phyloP scores from a whole-genome alignment of 805 yeast genomes.

The Saturnispora dispora region DNA sequence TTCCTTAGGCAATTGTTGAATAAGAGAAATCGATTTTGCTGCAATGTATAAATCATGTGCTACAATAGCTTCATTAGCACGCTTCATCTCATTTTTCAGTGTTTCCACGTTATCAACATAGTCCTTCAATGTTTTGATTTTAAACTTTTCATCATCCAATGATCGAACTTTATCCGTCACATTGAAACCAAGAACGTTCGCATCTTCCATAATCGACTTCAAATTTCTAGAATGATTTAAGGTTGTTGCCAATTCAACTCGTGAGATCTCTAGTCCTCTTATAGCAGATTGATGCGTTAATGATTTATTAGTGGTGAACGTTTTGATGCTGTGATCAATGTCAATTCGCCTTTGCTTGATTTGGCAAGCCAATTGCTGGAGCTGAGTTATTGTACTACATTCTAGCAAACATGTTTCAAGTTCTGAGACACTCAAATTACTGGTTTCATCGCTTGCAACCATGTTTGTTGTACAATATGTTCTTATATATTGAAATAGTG shows the following conservation, averaged over 20 bases:
- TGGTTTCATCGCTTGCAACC: not conserved
- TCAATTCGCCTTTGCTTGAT: not conserved
- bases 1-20: constrained; percentile 44
- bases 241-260: constrained; percentile 58
- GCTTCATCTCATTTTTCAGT: constrained; percentile 56
- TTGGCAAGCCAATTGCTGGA: constrained; percentile 5
- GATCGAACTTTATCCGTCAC: constrained; percentile 63
- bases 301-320: constrained; percentile 25
- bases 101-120: constrained; percentile 59
- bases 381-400: constrained; percentile 14
- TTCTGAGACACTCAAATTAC: not conserved
- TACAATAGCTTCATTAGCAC: constrained; percentile 60
- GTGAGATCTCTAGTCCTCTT: constrained; percentile 45
- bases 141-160: constrained; percentile 59
- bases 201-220: constrained; percentile 43
- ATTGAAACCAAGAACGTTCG: constrained; percentile 55
- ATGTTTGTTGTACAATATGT: not conserved
- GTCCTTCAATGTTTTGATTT: constrained; percentile 50
- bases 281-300: constrained; percentile 30
- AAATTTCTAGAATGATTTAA: constrained; percentile 48
- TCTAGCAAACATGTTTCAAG: not conserved
- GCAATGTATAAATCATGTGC: constrained; percentile 69
- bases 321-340: constrained; percentile 10
- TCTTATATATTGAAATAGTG: not conserved
- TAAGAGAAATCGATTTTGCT: constrained; percentile 52